Base-by-base conservation (phyloP, 177 flowering plant species). In the Vitis hybrid region DNA sequence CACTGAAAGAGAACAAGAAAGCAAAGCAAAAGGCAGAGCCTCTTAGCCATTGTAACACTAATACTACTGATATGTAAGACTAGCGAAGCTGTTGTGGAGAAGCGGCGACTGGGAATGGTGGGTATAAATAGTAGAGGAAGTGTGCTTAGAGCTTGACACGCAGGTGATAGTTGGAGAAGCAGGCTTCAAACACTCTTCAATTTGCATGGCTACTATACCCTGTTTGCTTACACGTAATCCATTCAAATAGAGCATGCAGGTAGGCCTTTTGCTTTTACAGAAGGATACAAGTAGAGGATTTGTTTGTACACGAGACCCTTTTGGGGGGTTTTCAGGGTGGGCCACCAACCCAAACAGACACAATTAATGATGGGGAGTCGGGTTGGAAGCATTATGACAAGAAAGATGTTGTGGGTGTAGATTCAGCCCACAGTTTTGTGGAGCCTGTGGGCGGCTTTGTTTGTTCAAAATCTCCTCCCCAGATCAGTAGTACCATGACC, bases 1-100 rank as follows among this genome's bases (percentile, higher is more conserved):
- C 75, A 61, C 54, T 72, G 65, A 65, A 72, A 64, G 57, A 82
- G 74, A 10, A 74, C 59, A 12, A 81, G 60, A 27, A 79, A n/a
- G 70, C 70, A 32, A 1, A 76, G 72, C 66, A 76, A 56, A 24
- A 77, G 67, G 76, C 40, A 66, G 6, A 18, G 52, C 56, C 46
- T 40, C 7, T 70, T 76, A 6, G 56, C 71, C 79, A 74, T 70
- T 7, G 52, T 32, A 3, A 27, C 10, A 7, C 21, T 27, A 54
- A 7, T 27, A 0, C 30, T 27, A 27, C 30, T 27, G 30, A 27
- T 27, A 27, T 3, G 30, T 27, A 32, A 50, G 14, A 27, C 6
- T 2, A 19, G 46, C 11, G 16, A 18, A 13, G 16, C 35, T 30
- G 14, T n/a, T 7, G 64, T 35, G 65, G 18, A 55, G 60, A 56